Base-by-base conservation (phyloP, 495 filamentous ascomycete genomes). In the Podospora fimiseda region DNA sequence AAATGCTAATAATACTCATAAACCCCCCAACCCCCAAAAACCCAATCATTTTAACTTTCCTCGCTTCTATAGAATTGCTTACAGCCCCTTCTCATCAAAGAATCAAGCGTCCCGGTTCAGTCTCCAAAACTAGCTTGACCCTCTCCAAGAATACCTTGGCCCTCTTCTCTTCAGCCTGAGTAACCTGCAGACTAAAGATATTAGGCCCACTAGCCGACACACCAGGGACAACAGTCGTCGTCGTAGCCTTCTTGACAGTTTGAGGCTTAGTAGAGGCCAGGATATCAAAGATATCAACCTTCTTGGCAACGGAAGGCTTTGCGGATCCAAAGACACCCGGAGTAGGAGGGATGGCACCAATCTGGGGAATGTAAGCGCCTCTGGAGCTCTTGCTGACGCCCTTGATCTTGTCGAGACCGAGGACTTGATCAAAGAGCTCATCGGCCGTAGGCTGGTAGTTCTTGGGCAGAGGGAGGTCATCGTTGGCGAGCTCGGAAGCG, bases 381-480 rank as follows among this genome's bases (percentile, higher is more conserved):
- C 65, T 66, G 18, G 74, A 70, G 9, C 60, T 61, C 57, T 81
- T 82, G 14, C 56, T 58, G 2, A 59, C 51, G 6, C 40, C 33
- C 13, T 44, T 19, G 19, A 62, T 50, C 57, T 69, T 71, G 51
- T 85, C 78, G 2, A 88, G 68, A 19, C 92, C 92, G 9, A 98
- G 79, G 14, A 98, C 72, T 62, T 91, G 81, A 61, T 95, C 80
- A 69, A 97, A 96, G 6, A 98, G 77, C 57, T 96, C 89, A 60
- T 93, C 82, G 5, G 84, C 72, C 1, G 86, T 82, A 19, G 84
- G 83, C 56, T 81, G 76, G 24, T 75, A 70, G 51, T 64, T 72
- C 44, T 79, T 69, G 2, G 83, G 76, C 13, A 78, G 74, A 6
- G 94, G 94, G 2, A 96, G 79, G 27, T 85, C 79, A 40, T 91